Evolutionary conservation across 140 eudicot genomes (phyloP), one percentile per base, ranked within the genome.

Genomic region (Anethum foeniculum): DNA sequence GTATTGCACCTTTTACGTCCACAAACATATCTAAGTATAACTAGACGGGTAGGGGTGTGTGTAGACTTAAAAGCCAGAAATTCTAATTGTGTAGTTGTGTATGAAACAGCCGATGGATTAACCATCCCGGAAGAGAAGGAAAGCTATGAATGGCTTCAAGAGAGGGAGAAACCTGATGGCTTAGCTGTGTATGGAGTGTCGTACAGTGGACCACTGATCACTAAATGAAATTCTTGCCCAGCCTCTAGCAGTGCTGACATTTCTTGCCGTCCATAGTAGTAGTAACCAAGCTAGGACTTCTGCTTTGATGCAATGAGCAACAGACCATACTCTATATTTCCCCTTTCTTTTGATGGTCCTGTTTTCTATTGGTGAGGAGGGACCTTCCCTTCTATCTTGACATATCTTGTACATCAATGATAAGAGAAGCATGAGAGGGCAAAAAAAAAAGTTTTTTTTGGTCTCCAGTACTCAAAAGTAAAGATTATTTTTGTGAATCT

Each of bases 61-160:
- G 41, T 4, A 30, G 21, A 67, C 3, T 67, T 67, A 30, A 60
- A 67, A 14, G 8, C 23, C 5, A 7, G 43, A 30, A 67, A 67
- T 67, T 30, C 73, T 67, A 8, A 71, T 19, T 8, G 1, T 38
- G 46, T 73, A 73, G 43, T 75, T 1, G 34, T 76, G 14, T 8
- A 9, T 25, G 81, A 14, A 56, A 34, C 92, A 93, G 97, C 80
- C 25, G 89, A 86, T 13, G 89, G 88, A 52, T 47, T 84, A 52
- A 51, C 85, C 73, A 76, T 89, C 85, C 78, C 72, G 0, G 93
- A 85, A 30, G 90, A 87, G 82, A 60, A 46, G 46, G 90, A 85
- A n/a, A 79, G 82, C n/a, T 85, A 86, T 41, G 94, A 88, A 56
- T 94, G 97, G 98, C 97, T 94, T 1, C 81, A 90, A 87, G 97